Evolutionary conservation across 371 early-diverging fungal species (phyloP), one percentile per base, ranked within the genome.

Genomic region (Blakeslea trispora): DNA sequence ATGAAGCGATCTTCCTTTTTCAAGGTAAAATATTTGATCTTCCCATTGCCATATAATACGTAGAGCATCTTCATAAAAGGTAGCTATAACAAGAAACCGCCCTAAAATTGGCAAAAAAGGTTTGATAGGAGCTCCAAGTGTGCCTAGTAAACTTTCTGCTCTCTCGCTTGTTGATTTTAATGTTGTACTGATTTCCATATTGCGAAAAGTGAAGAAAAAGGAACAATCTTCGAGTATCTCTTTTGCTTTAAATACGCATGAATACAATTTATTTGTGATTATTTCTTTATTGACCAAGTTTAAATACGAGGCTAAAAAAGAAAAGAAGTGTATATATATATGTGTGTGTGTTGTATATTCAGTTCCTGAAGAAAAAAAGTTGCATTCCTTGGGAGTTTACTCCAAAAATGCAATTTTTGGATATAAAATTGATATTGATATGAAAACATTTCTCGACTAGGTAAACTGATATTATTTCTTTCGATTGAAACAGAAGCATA

Each of bases 111-210:
- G 71, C 42, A 74, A 37, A 53, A 68, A 47, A 24, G 70, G 70
- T 79, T 94, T 97, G 44, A 97, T 63, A 24, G 93, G 94, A 39
- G 79, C 71, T 23, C 88, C 82, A 41, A 91, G 49, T 59, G 63
- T 71, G 56, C 91, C 92, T 35, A 96, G 70, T 32, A 84, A 34
- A 50, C 86, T 84, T 73, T 97, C 97, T 18, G 89, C 72, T 64
- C 88, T 65, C 40, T 66, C 64, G 55, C 71, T 71, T 37, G 56
- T 56, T 17, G 56, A 47, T 32, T 23, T 56, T 13, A 56, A 18
- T 22, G 35, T 45, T 15, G 49, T 34, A 32, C 15, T 56, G 28
- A 46, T 39, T 5, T 47, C 55, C 56, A 52, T 50, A 39, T 46
- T 3, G 8, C 17, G 5, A 19, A 28, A 18, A n/a, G 18, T 14